phyloP scores from a whole-genome alignment of 352 stramenopile genomes.

The Globisporangium yorkense region DNA sequence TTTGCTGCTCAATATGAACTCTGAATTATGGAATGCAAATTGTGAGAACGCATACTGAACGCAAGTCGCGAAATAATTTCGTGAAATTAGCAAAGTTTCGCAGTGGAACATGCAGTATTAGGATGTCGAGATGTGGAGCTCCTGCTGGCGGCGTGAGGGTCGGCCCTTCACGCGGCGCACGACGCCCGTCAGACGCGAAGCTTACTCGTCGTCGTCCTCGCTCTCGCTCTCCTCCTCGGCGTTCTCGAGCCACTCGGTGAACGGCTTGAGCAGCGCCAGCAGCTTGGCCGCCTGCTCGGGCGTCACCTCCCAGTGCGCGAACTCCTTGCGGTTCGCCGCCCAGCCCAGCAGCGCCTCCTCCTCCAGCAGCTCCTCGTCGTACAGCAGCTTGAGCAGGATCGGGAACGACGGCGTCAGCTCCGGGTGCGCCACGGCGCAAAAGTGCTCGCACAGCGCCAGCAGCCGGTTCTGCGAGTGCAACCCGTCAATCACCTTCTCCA shows the following conservation, averaged over 20 bases:
- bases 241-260: conserved; percentile 97
- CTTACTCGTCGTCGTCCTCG: conserved; percentile 63
- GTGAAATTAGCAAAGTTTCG: too few species aligned
- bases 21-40: too few species aligned
- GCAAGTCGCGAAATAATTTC: too few species aligned
- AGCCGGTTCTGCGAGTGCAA: conserved; percentile 91
- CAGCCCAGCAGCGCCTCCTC: conserved; percentile 95
- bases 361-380: conserved; percentile 95
- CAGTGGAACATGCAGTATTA: not conserved
- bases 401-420: conserved; percentile 81
- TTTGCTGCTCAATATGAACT: not conserved
- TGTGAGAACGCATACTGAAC: not conserved
- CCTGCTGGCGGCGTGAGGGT: too few species aligned
- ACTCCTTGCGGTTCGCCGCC: conserved; percentile 77
- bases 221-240: conserved; percentile 88
- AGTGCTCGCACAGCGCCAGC: conserved; percentile 87
- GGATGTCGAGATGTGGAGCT: not conserved
- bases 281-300: conserved; percentile 86
- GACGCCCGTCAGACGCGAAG: not conserved
- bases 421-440: conserved; percentile 88
- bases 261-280: conserved; percentile 86
- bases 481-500: conserved; percentile 83
- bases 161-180: too few species aligned
- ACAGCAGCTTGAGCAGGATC: conserved; percentile 95
- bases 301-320: conserved; percentile 83